Conservation (phyloP, 129 eudicot genomes). For the Ambrosia artemisiifolia region DNA sequence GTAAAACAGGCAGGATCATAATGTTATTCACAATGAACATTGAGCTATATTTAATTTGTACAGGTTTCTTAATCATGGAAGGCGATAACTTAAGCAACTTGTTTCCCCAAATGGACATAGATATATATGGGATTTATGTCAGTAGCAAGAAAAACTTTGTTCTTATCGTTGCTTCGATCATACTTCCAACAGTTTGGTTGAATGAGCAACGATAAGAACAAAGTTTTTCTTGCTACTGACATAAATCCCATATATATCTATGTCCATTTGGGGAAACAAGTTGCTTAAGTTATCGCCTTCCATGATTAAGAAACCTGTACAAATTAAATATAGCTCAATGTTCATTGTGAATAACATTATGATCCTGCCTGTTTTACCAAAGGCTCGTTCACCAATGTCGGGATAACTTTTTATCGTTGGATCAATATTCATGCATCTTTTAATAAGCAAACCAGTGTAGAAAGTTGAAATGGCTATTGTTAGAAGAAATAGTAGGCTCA, state of each 20-base stretch:
- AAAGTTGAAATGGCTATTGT: slow-evolving; percentile 56
- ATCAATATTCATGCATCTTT: slow-evolving; percentile 73
- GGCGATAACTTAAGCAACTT: slow-evolving; percentile 74
- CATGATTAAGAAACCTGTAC: slow-evolving; percentile 75
- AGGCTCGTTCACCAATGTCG: slow-evolving; percentile 76
- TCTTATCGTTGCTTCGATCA: slow-evolving; percentile 56
- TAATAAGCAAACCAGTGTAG: slow-evolving; percentile 69
- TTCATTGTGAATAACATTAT: slow-evolving; percentile 55
- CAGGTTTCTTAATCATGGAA: slow-evolving; percentile 79
- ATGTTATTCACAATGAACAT: slow-evolving; percentile 56
- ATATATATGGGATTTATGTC: slow-evolving; percentile 48
- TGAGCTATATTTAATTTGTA: slow-evolving; percentile 75
- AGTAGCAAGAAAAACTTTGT: no score
- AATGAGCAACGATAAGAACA: slow-evolving; percentile 57
- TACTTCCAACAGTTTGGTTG: no score
- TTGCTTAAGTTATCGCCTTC: slow-evolving; percentile 80
- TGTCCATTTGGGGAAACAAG: slow-evolving; percentile 46
- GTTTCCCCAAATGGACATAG: slow-evolving; percentile 44
- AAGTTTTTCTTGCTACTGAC: no score
- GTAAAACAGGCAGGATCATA: slow-evolving; percentile 53
- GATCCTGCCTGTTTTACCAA: slow-evolving; percentile 63
- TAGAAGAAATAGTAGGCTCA: slow-evolving; percentile 60
- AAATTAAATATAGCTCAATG: slow-evolving; percentile 71
- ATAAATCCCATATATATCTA: slow-evolving; percentile 45
- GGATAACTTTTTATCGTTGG: slow-evolving; percentile 66